Percentiles rank a stretch among this genome's conserved stretches.
These are phyloP conservation scores for Pyracantha coccinea DNA, from an alignment of 331 rosid species.

Conservation along the genomic window DNA sequence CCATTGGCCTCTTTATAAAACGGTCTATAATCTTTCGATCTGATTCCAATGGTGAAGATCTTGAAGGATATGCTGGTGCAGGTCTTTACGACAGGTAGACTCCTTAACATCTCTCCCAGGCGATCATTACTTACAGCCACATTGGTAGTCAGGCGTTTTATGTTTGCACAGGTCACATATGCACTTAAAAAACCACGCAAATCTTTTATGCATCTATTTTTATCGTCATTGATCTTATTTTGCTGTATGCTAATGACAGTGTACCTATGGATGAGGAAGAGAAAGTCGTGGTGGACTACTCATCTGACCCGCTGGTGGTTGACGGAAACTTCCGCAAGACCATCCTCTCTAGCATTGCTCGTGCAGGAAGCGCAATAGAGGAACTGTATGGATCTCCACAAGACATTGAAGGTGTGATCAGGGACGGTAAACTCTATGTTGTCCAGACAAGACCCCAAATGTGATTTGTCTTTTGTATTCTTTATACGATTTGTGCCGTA, in stretches of 20 bases:
- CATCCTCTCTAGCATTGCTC: constrained; percentile 77
- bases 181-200: neutral
- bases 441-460: constrained; percentile 98
- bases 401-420: constrained; percentile 93
- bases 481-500: neutral
- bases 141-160: neutral
- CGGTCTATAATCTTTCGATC: constrained; percentile 86
- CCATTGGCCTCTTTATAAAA: constrained; percentile 76
- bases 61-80: constrained; percentile 99
- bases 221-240: neutral
- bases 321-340: constrained; percentile 63
- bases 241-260: constrained; percentile 25
- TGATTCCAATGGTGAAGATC: constrained; percentile 98
- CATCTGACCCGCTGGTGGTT: constrained; percentile 55
- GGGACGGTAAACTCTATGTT: constrained; percentile 79
- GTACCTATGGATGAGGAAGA: constrained; percentile 96
- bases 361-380: constrained; percentile 83
- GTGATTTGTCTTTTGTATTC: constrained; percentile 29
- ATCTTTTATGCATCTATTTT: neutral
- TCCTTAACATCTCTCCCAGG: neutral
- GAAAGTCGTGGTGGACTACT: constrained; percentile 73
- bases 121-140: neutral
- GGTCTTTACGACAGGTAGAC: constrained; percentile 94
- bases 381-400: constrained; percentile 80
- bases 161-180: neutral